A percentile compares a stretch with the other conserved stretches of the same genome.
Evolutionary conservation across 2,329 filamentous ascomycete genomes (phyloP).

Genomic region (Biscogniauxia sp.): DNA sequence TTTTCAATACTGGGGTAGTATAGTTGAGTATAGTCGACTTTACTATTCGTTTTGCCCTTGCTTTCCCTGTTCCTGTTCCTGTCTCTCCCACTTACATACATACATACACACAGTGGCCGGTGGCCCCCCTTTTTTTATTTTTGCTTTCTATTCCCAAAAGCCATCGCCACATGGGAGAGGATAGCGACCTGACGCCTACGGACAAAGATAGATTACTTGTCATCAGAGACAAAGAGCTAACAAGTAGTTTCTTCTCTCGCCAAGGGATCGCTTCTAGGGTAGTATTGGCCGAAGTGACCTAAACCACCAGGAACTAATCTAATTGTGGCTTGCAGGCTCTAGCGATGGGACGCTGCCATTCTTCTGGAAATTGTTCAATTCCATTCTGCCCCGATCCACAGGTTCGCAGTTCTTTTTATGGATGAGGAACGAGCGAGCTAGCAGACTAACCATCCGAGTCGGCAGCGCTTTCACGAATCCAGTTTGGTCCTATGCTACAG

Average conservation of each 20-base stretch:
- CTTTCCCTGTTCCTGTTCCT: not conserved
- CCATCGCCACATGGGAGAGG: not conserved
- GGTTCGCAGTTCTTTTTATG: not conserved
- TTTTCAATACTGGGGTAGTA: not conserved
- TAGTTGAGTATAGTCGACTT: not conserved
- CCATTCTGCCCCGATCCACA: conserved; percentile 10
- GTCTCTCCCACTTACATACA: no score
- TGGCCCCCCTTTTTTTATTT: no score
- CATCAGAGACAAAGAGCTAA: conserved; percentile 3
- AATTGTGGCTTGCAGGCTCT: conserved; percentile 17
- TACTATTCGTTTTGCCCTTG: not conserved
- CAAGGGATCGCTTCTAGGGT: conserved; percentile 26
- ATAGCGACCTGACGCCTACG: not conserved
- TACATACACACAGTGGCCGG: no score
- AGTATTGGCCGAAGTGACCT: conserved; percentile 15
- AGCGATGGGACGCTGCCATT: conserved; percentile 19
- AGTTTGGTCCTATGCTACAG: not conserved
- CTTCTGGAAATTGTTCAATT: conserved; percentile 20
- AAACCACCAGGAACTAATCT: conserved; percentile 16
- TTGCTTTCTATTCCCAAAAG: not conserved
- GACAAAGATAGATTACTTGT: not conserved
- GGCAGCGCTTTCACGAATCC: not conserved
- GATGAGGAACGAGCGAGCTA: not conserved
- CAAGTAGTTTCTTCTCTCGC: conserved; percentile 13
- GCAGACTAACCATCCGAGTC: not conserved